These are phyloP conservation scores for Lycium barbarum DNA, from an alignment of 257 asterid genomes.

Conservation along the genomic window DNA sequence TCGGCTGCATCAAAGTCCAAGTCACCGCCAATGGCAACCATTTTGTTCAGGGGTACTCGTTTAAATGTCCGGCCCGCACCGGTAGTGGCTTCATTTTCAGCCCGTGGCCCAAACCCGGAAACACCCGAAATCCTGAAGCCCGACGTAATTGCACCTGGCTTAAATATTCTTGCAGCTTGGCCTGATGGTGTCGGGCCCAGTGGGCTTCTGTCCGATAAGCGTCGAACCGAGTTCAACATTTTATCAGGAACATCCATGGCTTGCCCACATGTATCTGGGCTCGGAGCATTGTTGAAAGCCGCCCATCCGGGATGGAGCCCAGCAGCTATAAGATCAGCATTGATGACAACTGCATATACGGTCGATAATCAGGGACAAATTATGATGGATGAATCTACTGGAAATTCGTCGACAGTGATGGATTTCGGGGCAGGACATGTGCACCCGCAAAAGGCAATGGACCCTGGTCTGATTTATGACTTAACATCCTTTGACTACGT, in stretches of 20 bases:
- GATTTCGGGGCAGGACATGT: conserved; percentile 93
- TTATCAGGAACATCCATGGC: conserved; percentile 94
- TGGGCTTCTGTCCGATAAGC: conserved; percentile 68
- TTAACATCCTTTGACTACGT: conserved; percentile 65
- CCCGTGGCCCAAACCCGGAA: conserved; percentile 89
- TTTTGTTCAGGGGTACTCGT: conserved; percentile 69
- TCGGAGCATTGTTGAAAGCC: conserved; percentile 82
- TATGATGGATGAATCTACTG: conserved; percentile 80
- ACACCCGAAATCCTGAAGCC: conserved; percentile 88
- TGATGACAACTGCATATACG: conserved; percentile 89
- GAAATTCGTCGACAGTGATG: conserved; percentile 76
- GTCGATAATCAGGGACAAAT: conserved; percentile 65
- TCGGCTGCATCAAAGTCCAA: conserved; percentile 43
- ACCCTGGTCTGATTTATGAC: conserved; percentile 85
- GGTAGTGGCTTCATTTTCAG: conserved; percentile 78
- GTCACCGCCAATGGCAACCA: conserved; percentile 58
- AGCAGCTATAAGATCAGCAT: conserved; percentile 82
- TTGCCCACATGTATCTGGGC: conserved; percentile 88
- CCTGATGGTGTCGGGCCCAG: conserved; percentile 75
- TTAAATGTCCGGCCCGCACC: conserved; percentile 83
- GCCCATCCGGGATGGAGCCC: conserved; percentile 97
- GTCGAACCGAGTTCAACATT: conserved; percentile 78
- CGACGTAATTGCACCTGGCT: conserved; percentile 86
- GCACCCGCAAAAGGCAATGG: conserved; percentile 87
- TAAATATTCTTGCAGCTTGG: conserved; percentile 94